These are phyloP conservation scores for Tephrocybe sp. DNA, from an alignment of 768 basidiomycete genomes.

Conservation along the genomic window DNA sequence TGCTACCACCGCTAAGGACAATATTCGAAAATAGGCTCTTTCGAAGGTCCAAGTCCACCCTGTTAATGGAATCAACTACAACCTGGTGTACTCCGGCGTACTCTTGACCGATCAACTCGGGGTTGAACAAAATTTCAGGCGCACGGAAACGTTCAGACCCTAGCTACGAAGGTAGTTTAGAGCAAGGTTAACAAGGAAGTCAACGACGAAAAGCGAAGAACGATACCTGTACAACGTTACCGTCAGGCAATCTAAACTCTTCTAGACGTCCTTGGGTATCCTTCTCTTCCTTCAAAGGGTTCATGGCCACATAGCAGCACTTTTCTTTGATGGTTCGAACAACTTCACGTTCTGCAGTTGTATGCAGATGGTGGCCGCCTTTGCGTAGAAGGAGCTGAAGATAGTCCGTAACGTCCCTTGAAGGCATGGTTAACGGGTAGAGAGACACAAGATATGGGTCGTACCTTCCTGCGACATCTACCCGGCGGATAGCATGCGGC, in stretches of 20 bases:
- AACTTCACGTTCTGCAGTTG: slow-evolving; percentile 95
- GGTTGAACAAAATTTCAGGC: slow-evolving; percentile 97
- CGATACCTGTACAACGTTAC: slow-evolving; percentile 83
- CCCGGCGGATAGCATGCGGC: slow-evolving; percentile 95
- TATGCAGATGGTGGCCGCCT: slow-evolving; percentile 92
- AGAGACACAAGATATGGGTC: neutral
- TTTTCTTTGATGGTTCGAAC: slow-evolving; percentile 99
- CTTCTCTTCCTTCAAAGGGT: slow-evolving; percentile 95
- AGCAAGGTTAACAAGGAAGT: slow-evolving; percentile 11
- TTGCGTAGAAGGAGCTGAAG: slow-evolving; percentile 93
- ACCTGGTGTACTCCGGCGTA: slow-evolving; percentile 98
- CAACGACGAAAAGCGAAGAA: slow-evolving; percentile 12
- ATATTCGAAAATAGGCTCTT: slow-evolving; percentile 97
- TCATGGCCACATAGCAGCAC: slow-evolving; percentile 92
- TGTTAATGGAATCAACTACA: slow-evolving; percentile 96
- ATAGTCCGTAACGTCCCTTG: slow-evolving; percentile 94
- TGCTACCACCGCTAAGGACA: slow-evolving; percentile 95
- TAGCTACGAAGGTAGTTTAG: slow-evolving; percentile 75
- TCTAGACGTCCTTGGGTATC: slow-evolving; percentile 76
- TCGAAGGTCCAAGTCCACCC: slow-evolving; percentile 94
- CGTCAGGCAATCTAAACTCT: slow-evolving; percentile 93
- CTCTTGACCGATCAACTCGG: slow-evolving; percentile 94
- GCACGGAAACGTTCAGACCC: slow-evolving; percentile 95
- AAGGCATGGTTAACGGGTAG: slow-evolving; percentile 16
- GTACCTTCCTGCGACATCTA: slow-evolving; percentile 95